Base-by-base conservation (phyloP, 139 green algal genomes). In the Auxenochlorella protothecoides region DNA sequence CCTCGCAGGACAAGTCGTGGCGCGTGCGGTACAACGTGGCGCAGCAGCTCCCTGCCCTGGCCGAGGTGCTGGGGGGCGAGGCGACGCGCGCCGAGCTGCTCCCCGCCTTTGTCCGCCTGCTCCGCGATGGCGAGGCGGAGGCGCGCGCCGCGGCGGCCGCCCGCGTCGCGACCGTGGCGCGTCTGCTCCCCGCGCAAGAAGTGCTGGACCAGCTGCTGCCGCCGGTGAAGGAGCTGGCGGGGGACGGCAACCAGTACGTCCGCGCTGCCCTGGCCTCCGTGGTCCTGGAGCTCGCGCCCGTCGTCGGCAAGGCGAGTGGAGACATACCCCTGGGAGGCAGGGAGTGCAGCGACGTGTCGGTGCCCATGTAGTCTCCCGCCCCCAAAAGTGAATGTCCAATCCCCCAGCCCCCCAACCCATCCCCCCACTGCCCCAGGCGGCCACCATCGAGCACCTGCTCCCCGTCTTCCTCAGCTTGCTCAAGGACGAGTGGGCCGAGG, bases 1-100 rank as follows among this genome's bases (percentile, higher is more conserved):
- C 27, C 27, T 44, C 16, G 65, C 74, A 90, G 83, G 95, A 99
- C 85, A 97, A 97, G 78, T 97, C 89, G 4, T 99, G 95, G 95
- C 88, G 95, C n/a, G 95, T 99, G 59, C 82, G 95, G 0, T 98
- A 98, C 83, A 97, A 97, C 65, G 92, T 96, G 7, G 93, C 91
- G 12, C 83, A 89, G 65, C 92, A 98, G 66, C 53, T 82, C 6
- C 78, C 78, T 44, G 65, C 63, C 9, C 55, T 83, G 12, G 93
- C 84, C 55, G 91, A 97, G 65, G 87, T 87, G 8, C 74, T 98
- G 9, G 91, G 91, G 0, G 74, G 84, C 4, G 92, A 97, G 52
- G 61, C 68, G 7, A 53, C 66, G 8, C 65, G 62, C 54, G n/a
- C 77, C 8, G 89, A 97, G 77, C 83, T 99, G 60, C 79, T 96